Evolutionary conservation across 257 asterid species (phyloP).

Genomic region (Nicotiana tomentosiformis): DNA sequence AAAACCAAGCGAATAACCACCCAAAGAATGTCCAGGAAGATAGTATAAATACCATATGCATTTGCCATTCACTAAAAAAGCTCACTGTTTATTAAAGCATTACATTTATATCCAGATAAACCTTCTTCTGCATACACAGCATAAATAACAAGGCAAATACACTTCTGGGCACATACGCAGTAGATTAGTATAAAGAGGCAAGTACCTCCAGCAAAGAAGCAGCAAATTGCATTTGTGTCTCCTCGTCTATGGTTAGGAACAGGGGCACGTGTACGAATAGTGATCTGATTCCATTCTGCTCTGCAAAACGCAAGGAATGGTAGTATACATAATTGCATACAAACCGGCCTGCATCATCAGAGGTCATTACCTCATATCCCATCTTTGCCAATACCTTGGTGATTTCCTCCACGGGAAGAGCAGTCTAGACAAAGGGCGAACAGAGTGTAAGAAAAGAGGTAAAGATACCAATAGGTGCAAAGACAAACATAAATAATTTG

Average conservation of each 20-base stretch:
- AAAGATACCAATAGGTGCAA: not conserved
- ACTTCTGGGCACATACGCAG: not conserved
- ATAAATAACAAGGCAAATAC: not conserved
- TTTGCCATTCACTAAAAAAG: conserved; percentile 9
- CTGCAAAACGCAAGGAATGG: conserved; percentile 87
- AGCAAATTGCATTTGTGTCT: conserved; percentile 93
- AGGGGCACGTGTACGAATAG: conserved; percentile 92
- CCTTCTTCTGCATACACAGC: conserved; percentile 13
- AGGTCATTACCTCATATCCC: conserved; percentile 80
- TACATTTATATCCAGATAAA: not conserved
- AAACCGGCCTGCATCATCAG: conserved; percentile 93
- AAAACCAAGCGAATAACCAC: not conserved
- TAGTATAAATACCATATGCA: conserved; percentile 4
- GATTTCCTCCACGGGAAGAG: conserved; percentile 69
- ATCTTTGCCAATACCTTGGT: conserved; percentile 54
- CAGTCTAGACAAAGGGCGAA: conserved; percentile 34
- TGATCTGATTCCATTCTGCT: conserved; percentile 71
- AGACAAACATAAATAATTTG: not conserved
- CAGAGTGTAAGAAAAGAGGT: not conserved
- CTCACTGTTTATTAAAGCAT: conserved; percentile 16
- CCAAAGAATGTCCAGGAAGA: not conserved
- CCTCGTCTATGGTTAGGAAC: conserved; percentile 83
- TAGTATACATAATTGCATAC: conserved; percentile 96
- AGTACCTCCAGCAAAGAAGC: conserved; percentile 77
- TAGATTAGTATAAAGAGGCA: conserved; percentile 45